Evolutionary conservation across 179 eudicot genomes (phyloP).

Genomic region (Pouteria campechiana): DNA sequence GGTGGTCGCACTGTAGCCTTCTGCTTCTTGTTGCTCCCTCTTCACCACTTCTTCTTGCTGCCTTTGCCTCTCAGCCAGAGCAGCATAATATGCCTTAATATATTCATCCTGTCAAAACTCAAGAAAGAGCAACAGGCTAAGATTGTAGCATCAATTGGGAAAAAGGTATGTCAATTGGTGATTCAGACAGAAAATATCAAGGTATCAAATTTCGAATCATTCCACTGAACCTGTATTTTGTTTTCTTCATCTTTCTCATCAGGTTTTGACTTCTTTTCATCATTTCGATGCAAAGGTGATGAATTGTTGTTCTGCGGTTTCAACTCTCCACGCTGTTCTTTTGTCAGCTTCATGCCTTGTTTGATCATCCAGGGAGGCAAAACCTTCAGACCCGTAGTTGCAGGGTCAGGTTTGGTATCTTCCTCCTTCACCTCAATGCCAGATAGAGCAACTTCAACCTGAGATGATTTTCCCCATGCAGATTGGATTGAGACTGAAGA

Average conservation of each 20-base stretch:
- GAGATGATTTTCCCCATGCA: too few species aligned
- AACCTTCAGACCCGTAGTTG: constrained; percentile 52
- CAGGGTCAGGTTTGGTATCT: constrained; percentile 36
- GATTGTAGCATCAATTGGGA: not conserved
- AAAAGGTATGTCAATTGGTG: not conserved
- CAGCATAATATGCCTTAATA: constrained; percentile 81
- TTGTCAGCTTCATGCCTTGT: constrained; percentile 79
- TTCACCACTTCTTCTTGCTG: constrained; percentile 54
- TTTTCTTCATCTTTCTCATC: constrained; percentile 31
- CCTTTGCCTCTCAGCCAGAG: constrained; percentile 45
- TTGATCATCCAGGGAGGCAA: constrained; percentile 99
- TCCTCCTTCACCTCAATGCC: constrained; percentile 59
- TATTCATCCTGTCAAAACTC: constrained; percentile 57
- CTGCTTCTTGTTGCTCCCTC: constrained; percentile 31
- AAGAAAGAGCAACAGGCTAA: constrained; percentile 1
- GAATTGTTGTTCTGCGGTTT: constrained; percentile 51
- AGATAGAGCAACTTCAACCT: constrained; percentile 75
- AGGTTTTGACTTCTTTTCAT: constrained; percentile 58
- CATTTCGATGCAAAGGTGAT: constrained; percentile 24
- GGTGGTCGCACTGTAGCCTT: too few species aligned
- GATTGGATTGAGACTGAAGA: too few species aligned
- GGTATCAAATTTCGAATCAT: not conserved
- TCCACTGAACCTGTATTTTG: constrained; percentile 42
- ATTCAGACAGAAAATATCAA: not conserved
- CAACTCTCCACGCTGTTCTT: constrained; percentile 81